Conservation (phyloP, 768 basidiomycete genomes). For the Calocybe indica region DNA sequence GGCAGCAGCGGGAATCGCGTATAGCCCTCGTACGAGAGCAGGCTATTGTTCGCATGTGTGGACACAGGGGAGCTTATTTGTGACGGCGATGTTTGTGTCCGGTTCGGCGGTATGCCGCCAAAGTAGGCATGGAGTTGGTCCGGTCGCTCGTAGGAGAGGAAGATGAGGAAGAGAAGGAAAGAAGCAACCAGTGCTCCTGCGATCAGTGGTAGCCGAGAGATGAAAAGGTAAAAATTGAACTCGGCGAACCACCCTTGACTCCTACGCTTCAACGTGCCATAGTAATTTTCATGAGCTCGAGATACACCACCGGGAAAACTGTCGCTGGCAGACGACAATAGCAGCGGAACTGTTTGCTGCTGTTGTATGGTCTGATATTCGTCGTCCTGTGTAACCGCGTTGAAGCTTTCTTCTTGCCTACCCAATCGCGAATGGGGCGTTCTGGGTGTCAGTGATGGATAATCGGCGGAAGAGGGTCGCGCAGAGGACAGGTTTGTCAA, state of each 20-base stretch:
- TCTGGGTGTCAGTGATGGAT: conserved; percentile 44
- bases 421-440: conserved; percentile 61
- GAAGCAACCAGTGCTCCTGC: conserved; percentile 37
- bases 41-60: conserved; percentile 8
- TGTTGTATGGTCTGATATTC: conserved; percentile 33
- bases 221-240: conserved; percentile 6
- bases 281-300: conserved; percentile 35
- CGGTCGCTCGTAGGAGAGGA: conserved; percentile 45
- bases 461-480: conserved; percentile 23
- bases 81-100: conserved; percentile 8
- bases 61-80: conserved; percentile 8
- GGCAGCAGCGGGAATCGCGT: conserved; percentile 54
- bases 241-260: conserved; percentile 10
- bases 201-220: conserved; percentile 34
- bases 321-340: conserved; percentile 38
- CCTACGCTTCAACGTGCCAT: conserved; percentile 9
- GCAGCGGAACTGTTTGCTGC: conserved; percentile 41
- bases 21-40: conserved; percentile 50
- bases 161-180: conserved; percentile 41
- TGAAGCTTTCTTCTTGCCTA: conserved; percentile 47
- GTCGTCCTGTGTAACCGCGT: conserved; percentile 25
- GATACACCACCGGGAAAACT: conserved; percentile 21
- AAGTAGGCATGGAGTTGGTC: conserved; percentile 40
- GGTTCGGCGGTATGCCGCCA: conserved; percentile 22
- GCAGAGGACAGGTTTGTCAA: conserved; percentile 30